Conservation (phyloP, 2,329 filamentous ascomycete genomes). For the Penicillium expansum region DNA sequence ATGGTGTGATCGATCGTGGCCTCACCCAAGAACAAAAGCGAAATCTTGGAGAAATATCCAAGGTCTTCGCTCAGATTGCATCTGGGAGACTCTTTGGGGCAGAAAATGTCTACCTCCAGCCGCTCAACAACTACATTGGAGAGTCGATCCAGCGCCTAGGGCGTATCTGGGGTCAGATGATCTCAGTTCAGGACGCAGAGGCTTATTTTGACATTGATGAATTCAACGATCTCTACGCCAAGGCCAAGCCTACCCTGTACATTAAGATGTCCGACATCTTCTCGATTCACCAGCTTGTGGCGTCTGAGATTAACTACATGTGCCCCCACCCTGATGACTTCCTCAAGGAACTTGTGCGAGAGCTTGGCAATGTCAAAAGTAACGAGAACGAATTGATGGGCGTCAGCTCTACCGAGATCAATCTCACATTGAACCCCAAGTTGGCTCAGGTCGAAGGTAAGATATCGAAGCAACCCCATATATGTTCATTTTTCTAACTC, state of each 20-base stretch:
- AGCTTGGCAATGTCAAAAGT: constrained; percentile 91
- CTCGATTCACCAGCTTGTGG: constrained; percentile 85
- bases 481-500: constrained; percentile 8
- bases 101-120: constrained; percentile 93
- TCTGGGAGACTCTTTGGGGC: constrained; percentile 87
- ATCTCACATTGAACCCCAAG: constrained; percentile 84
- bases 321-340: constrained; percentile 81
- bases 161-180: constrained; percentile 71
- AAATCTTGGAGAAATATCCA: constrained; percentile 85
- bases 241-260: constrained; percentile 96
- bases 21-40: constrained; percentile 89
- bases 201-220: constrained; percentile 96
- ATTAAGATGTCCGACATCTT: constrained; percentile 99
- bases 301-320: constrained; percentile 72
- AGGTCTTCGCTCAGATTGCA: constrained; percentile 85
- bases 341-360: constrained; percentile 85
- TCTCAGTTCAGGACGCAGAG: constrained; percentile 82
- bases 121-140: constrained; percentile 84
- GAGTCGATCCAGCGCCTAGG: constrained; percentile 79
- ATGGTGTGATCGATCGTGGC: constrained; percentile 85
- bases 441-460: constrained; percentile 76
- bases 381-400: constrained; percentile 92
- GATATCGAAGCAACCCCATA: constrained; percentile 9
- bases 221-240: constrained; percentile 95
- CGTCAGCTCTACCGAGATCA: constrained; percentile 83